Base-by-base conservation (phyloP, 2,329 filamentous ascomycete species). In the Penicillium fuscoglaucum region DNA sequence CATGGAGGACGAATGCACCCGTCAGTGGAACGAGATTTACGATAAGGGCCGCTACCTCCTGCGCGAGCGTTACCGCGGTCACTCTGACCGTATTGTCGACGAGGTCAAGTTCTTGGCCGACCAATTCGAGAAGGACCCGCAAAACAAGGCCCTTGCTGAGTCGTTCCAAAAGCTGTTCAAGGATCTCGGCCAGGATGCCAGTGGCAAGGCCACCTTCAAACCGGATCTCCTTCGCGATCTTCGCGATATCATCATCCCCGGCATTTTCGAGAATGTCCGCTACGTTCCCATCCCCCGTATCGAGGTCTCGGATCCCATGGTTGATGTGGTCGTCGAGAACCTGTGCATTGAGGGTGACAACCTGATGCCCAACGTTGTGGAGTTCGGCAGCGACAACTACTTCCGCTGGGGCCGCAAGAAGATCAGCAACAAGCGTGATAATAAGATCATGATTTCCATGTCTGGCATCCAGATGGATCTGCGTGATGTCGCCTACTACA, bases 261-360 rank as follows among this genome's bases (percentile, higher is more conserved):
- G 83, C 12, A 78, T 91, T 54, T 89, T 99, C 65, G 90, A 96
- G 80, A 90, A 88, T 65, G 82, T 95, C 57, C 88, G 91, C 61
- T 99, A 99, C 75, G 84, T 99, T 15, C 92, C 95, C 4, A 86
- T 99, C 50, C 95, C 95, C 24, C 90, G 95, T 56, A 96, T 99
- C 60, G 95, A 99, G 79, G 95, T 92, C 71, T 89, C 87, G 1
- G 95, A 98, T 68, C 83, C 84, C 2, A 86, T 88, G 82, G 82
- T 96, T 52, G 95, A 99, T 75, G 89, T 89, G 49, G 85, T 98
- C 49, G 85, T 99, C 45, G 95, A 99, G 80, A 99, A 99, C 75
- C 81, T 99, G 12, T 89, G 97, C 46, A 84, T 99, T 52, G 95
- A 99, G 79, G 93, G 91, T 65, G 93, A 98, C 81, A 99, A 99